A percentile compares a stretch with the other conserved stretches of the same genome.
Conservation (phyloP, 1,284 basidiomycete species). For the Rhodotorula sp. region DNA sequence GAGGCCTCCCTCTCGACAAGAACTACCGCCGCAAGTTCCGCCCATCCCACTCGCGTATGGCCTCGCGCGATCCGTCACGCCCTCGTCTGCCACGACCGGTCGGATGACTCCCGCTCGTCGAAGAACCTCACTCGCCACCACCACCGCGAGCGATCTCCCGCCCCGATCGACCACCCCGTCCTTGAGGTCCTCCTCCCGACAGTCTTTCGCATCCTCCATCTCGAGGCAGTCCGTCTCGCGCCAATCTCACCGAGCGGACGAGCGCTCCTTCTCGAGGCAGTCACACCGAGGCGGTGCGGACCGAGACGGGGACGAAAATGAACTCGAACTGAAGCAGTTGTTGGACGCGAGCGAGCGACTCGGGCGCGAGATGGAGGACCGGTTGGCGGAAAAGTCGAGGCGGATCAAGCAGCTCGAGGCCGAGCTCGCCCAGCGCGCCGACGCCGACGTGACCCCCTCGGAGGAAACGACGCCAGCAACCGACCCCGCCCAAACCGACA, state of each 20-base stretch:
- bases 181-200: slow-evolving; percentile 23
- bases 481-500: slow-evolving; percentile 8
- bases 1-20: slow-evolving; percentile 25
- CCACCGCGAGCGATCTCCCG: slow-evolving; percentile 4
- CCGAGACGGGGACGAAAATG: slow-evolving; percentile 55
- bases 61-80: slow-evolving; percentile 23
- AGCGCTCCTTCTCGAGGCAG: slow-evolving; percentile 14
- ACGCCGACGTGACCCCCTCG: background rate
- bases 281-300: slow-evolving; percentile 41
- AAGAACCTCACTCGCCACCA: slow-evolving; percentile 9
- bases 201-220: slow-evolving; percentile 32
- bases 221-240: slow-evolving; percentile 28
- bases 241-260: slow-evolving; percentile 20
- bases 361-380: slow-evolving; percentile 45
- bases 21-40: slow-evolving; percentile 24
- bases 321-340: slow-evolving; percentile 25
- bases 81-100: background rate
- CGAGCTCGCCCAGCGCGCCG: slow-evolving; percentile 7
- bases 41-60: slow-evolving; percentile 33
- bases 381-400: slow-evolving; percentile 20
- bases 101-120: background rate
- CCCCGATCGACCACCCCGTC: slow-evolving; percentile 22
- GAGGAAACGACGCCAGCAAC: slow-evolving; percentile 16
- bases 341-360: slow-evolving; percentile 51
- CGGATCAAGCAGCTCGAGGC: slow-evolving; percentile 12